Evolutionary conservation across 2,329 filamentous ascomycete genomes (phyloP), one percentile per base, ranked within the genome.

Genomic region (Botryotinia convoluta): DNA sequence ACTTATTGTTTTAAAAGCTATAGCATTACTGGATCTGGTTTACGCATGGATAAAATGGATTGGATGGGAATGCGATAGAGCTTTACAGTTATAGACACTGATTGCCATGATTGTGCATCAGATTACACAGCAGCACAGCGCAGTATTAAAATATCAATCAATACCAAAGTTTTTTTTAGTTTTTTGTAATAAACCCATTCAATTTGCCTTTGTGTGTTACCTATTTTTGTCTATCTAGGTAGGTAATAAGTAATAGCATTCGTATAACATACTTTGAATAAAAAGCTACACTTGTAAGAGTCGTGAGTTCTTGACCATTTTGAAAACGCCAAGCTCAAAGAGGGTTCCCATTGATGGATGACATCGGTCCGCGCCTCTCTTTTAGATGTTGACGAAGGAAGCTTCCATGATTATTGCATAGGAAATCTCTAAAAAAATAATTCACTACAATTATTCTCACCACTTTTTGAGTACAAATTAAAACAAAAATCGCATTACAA

Each of bases 11-110:
- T 69, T 69, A 61, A 69, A 54, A 72, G 71, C 69, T 73, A 76
- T 76, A 78, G 73, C 74, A 76, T 75, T 74, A 72, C 74, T 74
- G 74, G 75, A 75, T 74, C 69, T 62, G 67, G 75, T 74, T 74
- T 72, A 74, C 75, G 72, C 73, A 76, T 75, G 77, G 74, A 74
- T 78, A 74, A 54, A 75, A 48, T 73, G 68, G 60, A 73, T 73
- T 64, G 72, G 72, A 73, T 69, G 71, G 71, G 63, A 51, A 48
- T 72, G 63, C 42, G 42, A 61, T 72, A 69, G 42, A 72, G 32
- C 8, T 69, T 69, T 39, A 45, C 63, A 69, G n/a, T 57, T 57
- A 72, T 72, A 72, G 71, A 72, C 29, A 37, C 71, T 61, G 63
- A 69, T 69, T 69, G 71, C 71, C 51, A 60, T 61, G 63, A 29